Conservation (phyloP, 768 basidiomycete species). For the Podaxis sp. region DNA sequence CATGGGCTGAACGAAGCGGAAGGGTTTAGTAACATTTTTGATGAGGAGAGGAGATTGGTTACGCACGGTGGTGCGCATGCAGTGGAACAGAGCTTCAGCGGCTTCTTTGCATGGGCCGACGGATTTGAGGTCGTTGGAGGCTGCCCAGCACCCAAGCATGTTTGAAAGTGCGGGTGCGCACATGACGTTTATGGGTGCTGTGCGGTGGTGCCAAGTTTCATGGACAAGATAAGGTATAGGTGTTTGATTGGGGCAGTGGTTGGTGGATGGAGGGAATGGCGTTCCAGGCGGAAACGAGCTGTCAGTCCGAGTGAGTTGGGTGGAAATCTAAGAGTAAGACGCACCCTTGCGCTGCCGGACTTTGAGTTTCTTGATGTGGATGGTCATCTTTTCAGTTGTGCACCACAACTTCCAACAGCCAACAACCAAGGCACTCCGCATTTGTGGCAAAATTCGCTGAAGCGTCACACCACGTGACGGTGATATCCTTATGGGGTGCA, state of each 20-base stretch:
- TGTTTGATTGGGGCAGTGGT: not conserved
- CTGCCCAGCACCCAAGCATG: constrained; percentile 89
- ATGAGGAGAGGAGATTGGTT: not conserved
- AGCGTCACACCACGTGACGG: not conserved
- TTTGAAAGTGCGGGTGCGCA: constrained; percentile 66
- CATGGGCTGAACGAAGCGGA: constrained; percentile 45
- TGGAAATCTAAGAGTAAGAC: constrained; percentile 13
- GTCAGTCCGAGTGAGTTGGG: not conserved
- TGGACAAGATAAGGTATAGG: not conserved
- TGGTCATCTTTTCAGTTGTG: constrained; percentile 32
- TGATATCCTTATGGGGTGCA: not conserved
- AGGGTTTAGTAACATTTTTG: not conserved
- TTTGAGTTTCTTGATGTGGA: constrained; percentile 78
- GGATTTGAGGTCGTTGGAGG: constrained; percentile 57
- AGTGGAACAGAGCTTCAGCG: constrained; percentile 63
- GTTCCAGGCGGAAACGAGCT: not conserved
- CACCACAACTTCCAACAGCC: no score
- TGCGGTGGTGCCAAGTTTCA: not conserved
- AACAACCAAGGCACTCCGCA: no score
- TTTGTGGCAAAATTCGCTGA: not conserved
- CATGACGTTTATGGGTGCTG: constrained; percentile 46
- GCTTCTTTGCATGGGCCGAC: constrained; percentile 49
- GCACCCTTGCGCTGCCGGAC: constrained; percentile 73
- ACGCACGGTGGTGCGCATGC: constrained; percentile 84
- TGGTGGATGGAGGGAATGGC: not conserved